Evolutionary conservation across 768 basidiomycete genomes (phyloP).

Genomic region (Kwoniella europaea): DNA sequence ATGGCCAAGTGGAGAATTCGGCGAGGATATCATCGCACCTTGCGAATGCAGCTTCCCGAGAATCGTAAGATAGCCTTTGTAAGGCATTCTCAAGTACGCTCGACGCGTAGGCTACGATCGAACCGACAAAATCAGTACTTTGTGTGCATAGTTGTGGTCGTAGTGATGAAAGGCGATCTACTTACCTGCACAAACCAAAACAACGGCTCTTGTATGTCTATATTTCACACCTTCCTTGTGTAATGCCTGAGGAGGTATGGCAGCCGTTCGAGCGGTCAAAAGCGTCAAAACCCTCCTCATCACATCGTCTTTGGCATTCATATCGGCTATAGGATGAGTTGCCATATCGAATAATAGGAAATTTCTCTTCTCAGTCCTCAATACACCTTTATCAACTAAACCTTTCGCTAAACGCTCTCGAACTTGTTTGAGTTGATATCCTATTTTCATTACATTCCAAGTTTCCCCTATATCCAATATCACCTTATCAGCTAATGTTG

Average conservation of each 20-base stretch:
- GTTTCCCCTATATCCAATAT: constrained; percentile 75
- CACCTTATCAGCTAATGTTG: too few relatives aligned
- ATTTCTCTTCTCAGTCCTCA: constrained; percentile 98
- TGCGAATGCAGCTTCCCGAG: constrained; percentile 88
- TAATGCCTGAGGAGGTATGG: constrained; percentile 75
- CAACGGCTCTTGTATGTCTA: constrained; percentile 77
- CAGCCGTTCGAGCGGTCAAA: constrained; percentile 79
- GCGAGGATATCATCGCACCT: constrained; percentile 91
- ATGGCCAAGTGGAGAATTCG: constrained; percentile 91
- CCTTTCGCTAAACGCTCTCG: constrained; percentile 96
- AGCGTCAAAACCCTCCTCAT: constrained; percentile 75
- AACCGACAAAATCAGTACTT: neutral
- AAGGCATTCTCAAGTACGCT: constrained; percentile 95
- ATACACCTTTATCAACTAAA: constrained; percentile 95
- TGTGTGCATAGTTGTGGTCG: neutral
- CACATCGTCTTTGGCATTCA: constrained; percentile 84
- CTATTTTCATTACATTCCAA: constrained; percentile 99
- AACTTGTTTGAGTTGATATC: constrained; percentile 97
- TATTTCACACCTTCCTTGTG: constrained; percentile 77
- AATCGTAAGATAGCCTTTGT: constrained; percentile 84
- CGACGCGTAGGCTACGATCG: constrained; percentile 75
- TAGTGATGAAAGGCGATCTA: neutral
- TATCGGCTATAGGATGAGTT: constrained; percentile 94
- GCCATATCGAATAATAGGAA: constrained; percentile 99
- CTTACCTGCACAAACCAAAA: constrained; percentile 73